Percentiles rank a stretch among this genome's conserved stretches.
These are phyloP conservation scores for Boletus rubropictus DNA, from an alignment of 768 basidiomycete species.

Conservation along the genomic window DNA sequence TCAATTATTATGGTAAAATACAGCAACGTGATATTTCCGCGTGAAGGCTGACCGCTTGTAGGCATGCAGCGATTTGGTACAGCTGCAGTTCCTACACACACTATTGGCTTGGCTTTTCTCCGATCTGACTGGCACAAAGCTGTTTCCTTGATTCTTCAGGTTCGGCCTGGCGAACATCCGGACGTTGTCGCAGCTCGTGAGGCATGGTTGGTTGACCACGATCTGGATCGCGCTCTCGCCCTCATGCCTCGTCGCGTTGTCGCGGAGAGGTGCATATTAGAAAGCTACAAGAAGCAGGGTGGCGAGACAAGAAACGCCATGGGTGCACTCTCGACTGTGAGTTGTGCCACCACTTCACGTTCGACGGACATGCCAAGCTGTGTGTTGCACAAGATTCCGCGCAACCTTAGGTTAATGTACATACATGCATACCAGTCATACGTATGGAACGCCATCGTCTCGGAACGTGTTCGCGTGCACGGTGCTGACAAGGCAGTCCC, in stretches of 20 bases:
- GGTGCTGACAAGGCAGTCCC: conserved; percentile 70
- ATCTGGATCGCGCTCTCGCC: conserved; percentile 75
- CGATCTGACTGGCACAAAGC: conserved; percentile 89
- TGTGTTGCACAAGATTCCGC: conserved; percentile 67
- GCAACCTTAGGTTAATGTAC: conserved; percentile 94
- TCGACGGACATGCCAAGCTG: conserved; percentile 1
- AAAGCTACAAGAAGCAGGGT: conserved; percentile 78
- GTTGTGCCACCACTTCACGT: conserved; percentile 12
- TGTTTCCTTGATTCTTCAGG: conserved; percentile 71
- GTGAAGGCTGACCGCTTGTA: conserved; percentile 26
- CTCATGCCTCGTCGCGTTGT: conserved; percentile 88
- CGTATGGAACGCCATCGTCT: conserved; percentile 96
- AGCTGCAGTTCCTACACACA: conserved; percentile 90
- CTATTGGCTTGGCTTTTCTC: conserved; percentile 86
- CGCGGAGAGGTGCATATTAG: conserved; percentile 88
- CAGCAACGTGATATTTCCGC: neutral
- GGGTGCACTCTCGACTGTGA: conserved; percentile 80
- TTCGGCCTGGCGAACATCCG: conserved; percentile 87
- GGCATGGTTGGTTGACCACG: conserved; percentile 81
- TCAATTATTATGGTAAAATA: conserved; percentile 88
- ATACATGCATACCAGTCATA: conserved; percentile 98
- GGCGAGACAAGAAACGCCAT: conserved; percentile 79
- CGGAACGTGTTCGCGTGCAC: conserved; percentile 79
- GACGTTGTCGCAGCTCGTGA: conserved; percentile 80
- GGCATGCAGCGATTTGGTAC: conserved; percentile 99